Evolutionary conservation across 345 rosid species (phyloP), one percentile per base, ranked within the genome.

Genomic region (Microthlaspi erraticum): DNA sequence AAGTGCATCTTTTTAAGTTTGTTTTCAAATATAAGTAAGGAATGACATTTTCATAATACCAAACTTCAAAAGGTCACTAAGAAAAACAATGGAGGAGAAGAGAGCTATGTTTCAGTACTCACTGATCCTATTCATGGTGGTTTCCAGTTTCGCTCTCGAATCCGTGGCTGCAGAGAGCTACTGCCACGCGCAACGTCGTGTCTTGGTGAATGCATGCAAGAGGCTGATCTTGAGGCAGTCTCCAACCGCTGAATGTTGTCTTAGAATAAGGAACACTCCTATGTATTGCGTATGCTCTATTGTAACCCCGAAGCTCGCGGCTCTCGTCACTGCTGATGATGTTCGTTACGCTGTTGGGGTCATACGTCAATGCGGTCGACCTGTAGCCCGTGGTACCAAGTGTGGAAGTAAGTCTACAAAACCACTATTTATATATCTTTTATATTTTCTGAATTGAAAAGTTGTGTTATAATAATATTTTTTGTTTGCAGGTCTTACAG

Each of bases 131-230:
- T 14, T 66, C 11, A 16, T 56, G 53, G 9, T 68, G 8, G 3
- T 52, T 26, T 44, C 14, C 18, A 19, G 54, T 42, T 44, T 68
- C 1, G 9, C 56, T 9, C 1, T 68, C 12, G 54, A 56, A 31
- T 9, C 13, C 7, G 72, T 42, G 37, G 64, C 55, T 2, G 72
- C 54, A 0, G 72, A 68, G 45, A 56, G 64, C 33, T 68, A 41
- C 23, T 68, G 72, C 20, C 51, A 56, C 0, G 64, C 64, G 4
- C 64, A 68, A 56, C 43, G 64, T 13, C 54, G 72, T 10, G 43
- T 56, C 0, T 34, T 68, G 34, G 34, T 68, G n/a, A 44, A 68
- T 10, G 64, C 72, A n/a, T 68, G 72, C 44, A 68, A 57, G 64
- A 56, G 64, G 32, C 16, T 45, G 36, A 13, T 68, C 8, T 33